Percentiles rank a stretch among this genome's conserved stretches.
phyloP scores from a whole-genome alignment of 169 alveolate genomes.

The Plasmodium reichenowi region DNA sequence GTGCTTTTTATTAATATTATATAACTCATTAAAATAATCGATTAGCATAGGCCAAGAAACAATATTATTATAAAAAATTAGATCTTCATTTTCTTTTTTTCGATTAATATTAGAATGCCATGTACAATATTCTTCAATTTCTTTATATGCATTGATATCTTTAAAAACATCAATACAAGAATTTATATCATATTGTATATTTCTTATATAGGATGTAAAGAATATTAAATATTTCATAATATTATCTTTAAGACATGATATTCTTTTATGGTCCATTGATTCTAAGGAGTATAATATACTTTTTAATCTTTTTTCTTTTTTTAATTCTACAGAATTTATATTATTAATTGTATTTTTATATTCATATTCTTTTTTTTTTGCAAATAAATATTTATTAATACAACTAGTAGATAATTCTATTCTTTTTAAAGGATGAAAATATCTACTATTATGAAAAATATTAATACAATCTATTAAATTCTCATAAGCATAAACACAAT shows the following conservation, averaged over 20 bases:
- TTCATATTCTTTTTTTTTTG: constrained; percentile 66
- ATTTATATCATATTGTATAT: constrained; percentile 59
- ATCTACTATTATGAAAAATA: constrained; percentile 55
- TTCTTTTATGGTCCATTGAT: constrained; percentile 66
- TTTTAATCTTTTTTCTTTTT: constrained; percentile 60
- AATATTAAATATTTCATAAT: constrained; percentile 67
- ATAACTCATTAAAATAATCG: constrained; percentile 31
- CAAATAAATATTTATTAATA: constrained; percentile 53
- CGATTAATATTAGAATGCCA: not conserved
- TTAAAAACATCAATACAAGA: constrained; percentile 45
- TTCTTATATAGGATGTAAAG: constrained; percentile 60
- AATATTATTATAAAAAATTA: constrained; percentile 33
- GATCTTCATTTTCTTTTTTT: constrained; percentile 24
- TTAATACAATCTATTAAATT: constrained; percentile 29
- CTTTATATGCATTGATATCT: constrained; percentile 39
- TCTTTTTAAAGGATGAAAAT: constrained; percentile 57
- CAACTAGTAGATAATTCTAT: constrained; percentile 58
- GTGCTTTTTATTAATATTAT: not conserved
- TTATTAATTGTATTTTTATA: constrained; percentile 51
- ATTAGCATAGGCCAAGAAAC: constrained; percentile 75
- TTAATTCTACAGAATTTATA: constrained; percentile 38
- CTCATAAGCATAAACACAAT: constrained; percentile 51
- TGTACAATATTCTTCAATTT: constrained; percentile 51
- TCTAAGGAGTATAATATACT: constrained; percentile 54
- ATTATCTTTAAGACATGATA: constrained; percentile 65